Evolutionary conservation across 192 early-diverging fungal genomes (phyloP), one percentile per base, ranked within the genome.

Genomic region (Chytriomyces sp.): DNA sequence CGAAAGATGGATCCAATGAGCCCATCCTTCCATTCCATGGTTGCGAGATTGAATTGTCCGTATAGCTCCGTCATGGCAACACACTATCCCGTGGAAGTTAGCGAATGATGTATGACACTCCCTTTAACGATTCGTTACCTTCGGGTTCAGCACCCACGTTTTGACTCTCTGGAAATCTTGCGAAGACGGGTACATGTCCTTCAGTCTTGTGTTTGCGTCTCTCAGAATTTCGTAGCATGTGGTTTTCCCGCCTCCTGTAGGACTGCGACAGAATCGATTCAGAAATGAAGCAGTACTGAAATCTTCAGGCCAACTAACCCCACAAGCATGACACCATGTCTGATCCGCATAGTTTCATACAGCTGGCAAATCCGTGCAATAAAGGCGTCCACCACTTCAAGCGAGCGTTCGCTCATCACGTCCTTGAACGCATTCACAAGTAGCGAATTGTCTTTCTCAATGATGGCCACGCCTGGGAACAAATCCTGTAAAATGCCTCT

Each of bases 11-110:
- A 75, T 3, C 89, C 89, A 64, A 90, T 88, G 26, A 90, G 67
- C 9, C 89, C 89, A 71, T 90, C 89, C 65, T 86, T 88, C 89
- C 89, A 90, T 69, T 90, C 89, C 89, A 90, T 90, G 1, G 89
- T 90, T 2, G 85, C 86, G 6, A 88, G 78, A 77, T 90, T 88
- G 68, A 90, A 88, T 77, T 88, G 87, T 26, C 89, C 89, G 70
- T 90, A 90, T 5, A 90, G 82, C 64, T 90, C 89, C 43, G 66
- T 86, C 89, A 90, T 90, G 7, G 85, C 69, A 26, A 90, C 82
- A 78, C 87, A 88, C 82, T 88, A 46, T 0, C 35, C 7, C 18
- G 9, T 69, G 61, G 68, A 6, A 73, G 18, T 16, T 67, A 28
- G 28, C 0, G 35, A 53, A 73, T 24, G 20, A 72, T 11, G 6